Evolutionary conservation across 2,329 filamentous ascomycete species (phyloP), one percentile per base, ranked within the genome.

Genomic region (Ascochyta rabiei): DNA sequence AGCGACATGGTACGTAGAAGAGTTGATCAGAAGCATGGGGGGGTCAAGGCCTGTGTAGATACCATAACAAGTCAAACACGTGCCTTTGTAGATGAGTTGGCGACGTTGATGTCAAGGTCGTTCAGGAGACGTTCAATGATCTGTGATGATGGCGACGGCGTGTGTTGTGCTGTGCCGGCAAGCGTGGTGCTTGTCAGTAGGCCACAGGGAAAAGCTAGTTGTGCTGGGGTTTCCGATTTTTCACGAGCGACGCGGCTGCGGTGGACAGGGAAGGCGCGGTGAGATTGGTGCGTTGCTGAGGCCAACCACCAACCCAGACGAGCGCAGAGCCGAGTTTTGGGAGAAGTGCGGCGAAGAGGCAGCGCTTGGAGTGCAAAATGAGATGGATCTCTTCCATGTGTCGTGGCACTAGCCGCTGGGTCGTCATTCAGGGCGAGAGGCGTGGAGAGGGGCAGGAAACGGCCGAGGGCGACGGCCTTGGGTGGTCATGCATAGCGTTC

Each of bases 211-310:
- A 30, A 30, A 30, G 28, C 28, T 9, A 8, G 26, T 15, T 13
- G 28, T 15, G 43, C 35, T 39, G 35, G 12, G 49, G 37, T 13
- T 26, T 43, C 50, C 43, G 49, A 53, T 37, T 47, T 53, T 47
- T 53, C 41, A 46, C 37, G 45, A 47, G 35, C 41, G 42, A 52
- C 35, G 28, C 35, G 42, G 38, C 31, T 51, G 33, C 43, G 23
- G 37, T 46, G 21, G 33, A 30, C 38, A 48, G 38, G 50, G 44
- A 48, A 48, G 52, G 40, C 33, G 40, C 47, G 39, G 39, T 45
- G 40, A 54, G 45, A 55, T 49, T 49, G 52, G 52, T 40, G 37
- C 35, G 46, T 18, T 40, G 51, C 40, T 46, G 35, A 44, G 39
- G 28, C 45, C 51, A 54, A 45, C 51, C 45, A 48, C 44, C 33